Conservation (phyloP, 2,329 filamentous ascomycete species). For the Orbilia brochopaga region DNA sequence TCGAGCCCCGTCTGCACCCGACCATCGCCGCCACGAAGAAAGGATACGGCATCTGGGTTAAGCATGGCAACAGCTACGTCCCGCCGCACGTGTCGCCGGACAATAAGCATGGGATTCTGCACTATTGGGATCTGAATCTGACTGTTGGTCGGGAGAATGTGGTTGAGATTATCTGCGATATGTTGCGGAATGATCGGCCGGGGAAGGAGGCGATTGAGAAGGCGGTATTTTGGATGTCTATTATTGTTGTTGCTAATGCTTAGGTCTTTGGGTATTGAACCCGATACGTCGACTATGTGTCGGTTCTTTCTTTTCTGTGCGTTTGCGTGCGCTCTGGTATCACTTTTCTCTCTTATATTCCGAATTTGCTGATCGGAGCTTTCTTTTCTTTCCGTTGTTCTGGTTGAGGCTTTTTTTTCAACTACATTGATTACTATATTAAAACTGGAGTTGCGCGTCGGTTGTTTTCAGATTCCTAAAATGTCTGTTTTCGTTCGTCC, state of each 20-base stretch:
- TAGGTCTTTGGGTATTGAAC: too few species aligned
- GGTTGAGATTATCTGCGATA: conserved; percentile 29
- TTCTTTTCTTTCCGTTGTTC: too few species aligned
- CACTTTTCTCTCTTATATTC: too few species aligned
- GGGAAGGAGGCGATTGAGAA: conserved; percentile 21
- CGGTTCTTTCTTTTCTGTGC: too few species aligned
- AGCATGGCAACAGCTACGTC: background rate
- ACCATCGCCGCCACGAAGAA: background rate
- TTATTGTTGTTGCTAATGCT: background rate
- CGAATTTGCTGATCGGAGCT: too few species aligned
- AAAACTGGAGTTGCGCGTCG: too few species aligned
- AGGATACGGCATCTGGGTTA: conserved; percentile 32
- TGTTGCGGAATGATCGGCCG: conserved; percentile 1
- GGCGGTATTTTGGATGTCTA: conserved; percentile 23
- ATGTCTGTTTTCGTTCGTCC: too few species aligned
- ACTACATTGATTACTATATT: too few species aligned
- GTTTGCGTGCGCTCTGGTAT: too few species aligned
- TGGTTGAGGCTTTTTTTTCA: too few species aligned
- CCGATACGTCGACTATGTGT: too few species aligned
- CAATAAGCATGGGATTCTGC: background rate
- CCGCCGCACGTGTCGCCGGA: background rate
- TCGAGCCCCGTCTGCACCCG: conserved; percentile 13
- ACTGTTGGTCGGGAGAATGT: conserved; percentile 2
- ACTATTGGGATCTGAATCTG: conserved; percentile 15
- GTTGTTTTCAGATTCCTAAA: too few species aligned